Evolutionary conservation across 2,329 filamentous ascomycete species (phyloP), one percentile per base, ranked within the genome.

Genomic region (Macrophomina pseudophaseolina): DNA sequence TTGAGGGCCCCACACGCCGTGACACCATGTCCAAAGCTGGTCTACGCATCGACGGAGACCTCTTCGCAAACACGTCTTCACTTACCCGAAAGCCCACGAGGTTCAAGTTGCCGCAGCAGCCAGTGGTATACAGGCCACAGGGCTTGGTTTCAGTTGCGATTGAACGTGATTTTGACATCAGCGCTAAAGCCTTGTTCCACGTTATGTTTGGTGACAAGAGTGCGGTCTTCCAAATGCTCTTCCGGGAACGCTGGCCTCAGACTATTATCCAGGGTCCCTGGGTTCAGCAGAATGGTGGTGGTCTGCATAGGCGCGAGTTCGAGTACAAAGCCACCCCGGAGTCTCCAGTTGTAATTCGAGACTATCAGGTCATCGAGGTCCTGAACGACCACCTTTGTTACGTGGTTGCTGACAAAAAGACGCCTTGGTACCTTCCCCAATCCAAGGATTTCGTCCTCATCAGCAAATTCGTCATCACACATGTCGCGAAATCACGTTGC

Each of bases 161-260:
- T 0, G 92, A 97, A 76, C 88, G 91, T 68, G 87, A 93, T 70
- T 97, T 97, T 76, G 91, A 96, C 71, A 90, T 98, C 68, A 96
- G 92, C 69, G 91, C 95, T 54, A 98, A 99, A 78, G 93, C 92
- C 0, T 88, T 97, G 67, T 99, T 98, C 78, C 94, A 98, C 74
- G 92, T 98, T 16, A 86, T 99, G 62, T 99, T 98, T 78, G 95
- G 95, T 44, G 95, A 99, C 78, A 97, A 94, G 80, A 97, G 92
- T 76, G 92, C 94, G 40, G 90, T 98, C 46, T 99, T 97, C 80
- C 93, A 95, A 72, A 89, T 94, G 73, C 84, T 98, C 35, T 94
- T 97, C 76, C 90, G 92, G 75, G 93, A 97, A 62, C 70, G 72
- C 23, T 74, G 73, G 69, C 74, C 74, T 11, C 71, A 73, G 52